Base-by-base conservation (phyloP, 192 early-diverging fungal genomes). In the Rhizoclosmatium sp. region DNA sequence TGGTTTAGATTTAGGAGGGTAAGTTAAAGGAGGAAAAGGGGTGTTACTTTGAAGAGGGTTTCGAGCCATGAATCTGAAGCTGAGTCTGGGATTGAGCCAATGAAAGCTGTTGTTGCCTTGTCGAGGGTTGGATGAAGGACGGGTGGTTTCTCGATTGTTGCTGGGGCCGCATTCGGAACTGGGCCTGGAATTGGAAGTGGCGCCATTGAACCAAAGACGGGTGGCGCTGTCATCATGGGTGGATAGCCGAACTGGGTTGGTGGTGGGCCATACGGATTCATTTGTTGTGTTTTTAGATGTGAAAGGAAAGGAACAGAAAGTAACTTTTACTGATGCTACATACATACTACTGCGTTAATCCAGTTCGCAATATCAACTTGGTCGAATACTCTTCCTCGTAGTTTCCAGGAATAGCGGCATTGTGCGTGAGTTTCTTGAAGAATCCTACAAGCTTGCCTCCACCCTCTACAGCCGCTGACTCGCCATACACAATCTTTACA, bases 61-160 rank as follows among this genome's bases (percentile, higher is more conserved):
- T 88, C 87, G 61, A 93, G 92, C 81, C 85, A 88, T 9, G 78
- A 85, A 71, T 93, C 91, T 51, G 81, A 85, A 21, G 92, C 82
- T 2, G 91, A 89, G n/a, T 89, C 83, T 4, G 92, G 82, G 66
- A 93, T 93, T 2, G 84, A 86, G 47, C 89, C 91, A 71, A 93
- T 85, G 78, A 92, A 93, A 2, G 92, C 71, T 5, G 91, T 92
- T 9, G 87, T 89, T 49, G 88, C 75, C 74, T 91, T 92, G 39
- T 90, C 89, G 40, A 71, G n/a, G 40, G 66, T 42, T 44, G 66
- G 66, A 47, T 68, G n/a, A 5, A 4, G 7, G 12, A 46, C 14
- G 40, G 40, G 10, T 68, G 66, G 42, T 5, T 41, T 64, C 23
- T 64, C 40, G 61, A 19, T 68, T 56, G 54, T 56, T 56, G 54